Conservation (phyloP, 257 asterid genomes). For the Solanum pennellii region DNA sequence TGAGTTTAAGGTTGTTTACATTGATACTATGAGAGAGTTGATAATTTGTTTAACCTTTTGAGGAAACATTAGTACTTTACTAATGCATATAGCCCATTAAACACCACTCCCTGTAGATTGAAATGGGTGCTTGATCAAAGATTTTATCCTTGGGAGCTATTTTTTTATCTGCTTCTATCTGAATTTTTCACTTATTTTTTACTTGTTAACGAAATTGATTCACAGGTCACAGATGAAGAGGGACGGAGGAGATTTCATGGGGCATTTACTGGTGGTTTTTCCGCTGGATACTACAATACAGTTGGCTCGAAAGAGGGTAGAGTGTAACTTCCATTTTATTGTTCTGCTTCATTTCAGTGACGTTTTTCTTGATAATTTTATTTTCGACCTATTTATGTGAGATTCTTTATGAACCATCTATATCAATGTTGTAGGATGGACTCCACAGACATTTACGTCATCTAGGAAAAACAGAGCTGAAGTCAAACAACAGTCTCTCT, state of each 20-base stretch:
- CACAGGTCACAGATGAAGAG: constrained; percentile 84
- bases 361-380: not conserved
- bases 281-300: constrained; percentile 82
- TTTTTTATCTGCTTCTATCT: not conserved
- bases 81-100: not conserved
- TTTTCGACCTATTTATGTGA: not conserved
- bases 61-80: not conserved
- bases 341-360: not conserved
- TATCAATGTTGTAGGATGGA: constrained; percentile 59
- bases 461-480: constrained; percentile 83
- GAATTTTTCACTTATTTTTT: not conserved
- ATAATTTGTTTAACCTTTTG: not conserved
- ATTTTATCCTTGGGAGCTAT: not conserved
- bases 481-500: constrained; percentile 52
- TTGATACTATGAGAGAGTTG: not conserved
- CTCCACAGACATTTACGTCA: constrained; percentile 79
- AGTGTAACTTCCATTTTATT: not conserved
- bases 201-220: not conserved
- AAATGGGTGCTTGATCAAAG: not conserved
- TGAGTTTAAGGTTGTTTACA: not conserved
- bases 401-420: not conserved
- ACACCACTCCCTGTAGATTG: not conserved
- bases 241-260: constrained; percentile 98
- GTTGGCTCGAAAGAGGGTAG: constrained; percentile 95
- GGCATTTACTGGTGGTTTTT: constrained; percentile 90